Evolutionary conservation across 1,284 basidiomycete species (phyloP), one percentile per base, ranked within the genome.

Genomic region (Malassezia sympodialis): DNA sequence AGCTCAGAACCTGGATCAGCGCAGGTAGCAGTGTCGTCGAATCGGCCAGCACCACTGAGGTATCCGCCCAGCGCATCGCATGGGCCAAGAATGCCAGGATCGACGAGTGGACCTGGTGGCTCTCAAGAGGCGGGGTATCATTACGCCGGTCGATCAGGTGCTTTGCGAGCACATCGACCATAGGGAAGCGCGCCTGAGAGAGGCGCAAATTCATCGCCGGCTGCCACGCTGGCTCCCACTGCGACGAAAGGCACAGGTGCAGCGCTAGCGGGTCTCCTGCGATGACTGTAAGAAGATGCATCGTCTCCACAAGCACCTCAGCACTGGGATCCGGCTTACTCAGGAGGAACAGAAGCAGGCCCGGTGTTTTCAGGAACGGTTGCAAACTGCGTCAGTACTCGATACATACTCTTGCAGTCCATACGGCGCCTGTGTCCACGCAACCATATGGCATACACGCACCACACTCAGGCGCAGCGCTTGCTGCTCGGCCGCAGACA

Each of bases 111-210:
- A 66, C 28, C 5, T 24, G 27, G n/a, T 68, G 64, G 51, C 53
- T 59, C 37, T 56, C 51, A 12, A n/a, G 15, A 4, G 49, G 28
- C 3, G 31, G 31, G 28, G 54, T 28, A 44, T 68, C 62, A 35
- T 59, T 59, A 15, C 66, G 57, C n/a, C 66, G 46, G 17, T 66
- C 64, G 10, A 68, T 64, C 28, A 68, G 47, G 46, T 68, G 64
- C 54, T 66, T 66, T 28, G 65, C 60, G 2, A 68, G 48, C 7
- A 65, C 41, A 43, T 68, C 66, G 5, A 68, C 44, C 23, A 68
- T 53, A 8, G 66, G 62, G 24, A 68, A 68, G n/a, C 40, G 47
- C 12, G 49, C 46, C 24, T 60, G 50, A 19, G 21, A 35, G n/a
- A 52, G 32, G 14, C 50, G 55, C 19, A 35, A 21, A 4, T 44